Evolutionary conservation across 352 stramenopile species (phyloP), one percentile per base, ranked within the genome.

Genomic region (Phytopythium helicoides): DNA sequence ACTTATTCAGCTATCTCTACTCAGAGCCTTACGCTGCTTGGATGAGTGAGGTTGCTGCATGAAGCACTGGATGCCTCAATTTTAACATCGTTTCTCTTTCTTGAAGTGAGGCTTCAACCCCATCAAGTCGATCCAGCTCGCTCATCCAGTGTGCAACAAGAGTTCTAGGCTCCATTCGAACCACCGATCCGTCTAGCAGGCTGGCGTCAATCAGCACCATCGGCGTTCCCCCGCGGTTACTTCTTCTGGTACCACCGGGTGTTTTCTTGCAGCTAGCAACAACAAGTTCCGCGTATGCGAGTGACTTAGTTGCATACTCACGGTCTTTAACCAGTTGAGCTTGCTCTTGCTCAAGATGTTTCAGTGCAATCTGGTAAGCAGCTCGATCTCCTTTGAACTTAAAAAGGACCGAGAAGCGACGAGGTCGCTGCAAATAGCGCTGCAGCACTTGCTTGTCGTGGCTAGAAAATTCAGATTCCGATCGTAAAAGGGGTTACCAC

Each of bases 101-200:
- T 21, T 61, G 36, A 2, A 79, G 52, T 18, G 52, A 22, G 1
- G 5, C 34, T 1, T 42, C 47, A 0, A 54, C 36, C 15, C 28
- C 35, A 8, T 55, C 47, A 3, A 83, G 56, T 2, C 64, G 57
- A 18, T 62, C 55, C 2, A 72, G 35, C 36, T 81, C 75, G 18
- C 23, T 41, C 8, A 36, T 64, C 55, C 76, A 66, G 34, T 71
- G 62, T 6, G 58, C 34, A 33, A 81, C 36, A 3, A 72, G 58
- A 37, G 76, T 58, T 9, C 53, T 40, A 0, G 60, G 64, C 18
- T 77, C 64, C 56, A 69, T 70, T 22, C 68, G 64, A 35, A 73
- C 60, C 0, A 55, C 51, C 0, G 45, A 66, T 6, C 56, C 68
- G 25, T 79, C 62, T 18, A 67, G 26, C 19, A 75, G 31, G 41